Base-by-base conservation (phyloP, 257 asterid genomes). In the Haberlea rhodopensis region DNA sequence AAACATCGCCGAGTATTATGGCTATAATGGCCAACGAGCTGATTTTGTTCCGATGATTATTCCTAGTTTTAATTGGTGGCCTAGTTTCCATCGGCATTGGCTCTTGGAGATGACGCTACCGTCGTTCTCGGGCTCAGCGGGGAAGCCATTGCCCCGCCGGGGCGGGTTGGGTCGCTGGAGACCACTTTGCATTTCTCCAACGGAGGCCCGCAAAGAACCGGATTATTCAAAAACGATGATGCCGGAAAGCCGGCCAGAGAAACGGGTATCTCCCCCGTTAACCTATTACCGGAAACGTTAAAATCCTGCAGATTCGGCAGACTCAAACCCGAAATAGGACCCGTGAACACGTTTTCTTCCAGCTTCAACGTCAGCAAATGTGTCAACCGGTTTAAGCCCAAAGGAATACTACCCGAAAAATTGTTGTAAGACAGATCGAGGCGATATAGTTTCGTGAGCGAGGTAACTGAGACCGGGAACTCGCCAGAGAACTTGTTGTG, bases 371-470 rank as follows among this genome's bases (percentile, higher is more conserved):
- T 91, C 22, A 91, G 66, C 71, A 91, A 58, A 53, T 73, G 85
- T 10, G 87, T 79, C 68, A 89, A 57, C 5, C 28, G 62, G 68
- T 73, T 86, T 10, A 84, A 53, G 18, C 27, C 31, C 52, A 11
- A 70, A 6, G 97, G 88, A 5, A 89, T 59, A 6, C 59, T 61
- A 0, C 97, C 97, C 63, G 90, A 72, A 49, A 92, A 71, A 21
- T 77, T 76, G 56, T 92, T 92, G 72, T 69, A 63, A 3, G 97
- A 87, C 48, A 92, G 82, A 79, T 92, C 97, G 49, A 92, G 94
- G 0, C 97, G 81, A 79, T 81, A 85, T 20, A 92, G 78, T 31
- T 75, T 75, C 6, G 72, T 15, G 7, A 80, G 83, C 1, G 81
- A 74, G 11, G 76, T 19, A 2, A 87, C 10, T 0, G 89, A 75